phyloP scores from a whole-genome alignment of 345 rosid species.

The Mallotus nudiflorus region DNA sequence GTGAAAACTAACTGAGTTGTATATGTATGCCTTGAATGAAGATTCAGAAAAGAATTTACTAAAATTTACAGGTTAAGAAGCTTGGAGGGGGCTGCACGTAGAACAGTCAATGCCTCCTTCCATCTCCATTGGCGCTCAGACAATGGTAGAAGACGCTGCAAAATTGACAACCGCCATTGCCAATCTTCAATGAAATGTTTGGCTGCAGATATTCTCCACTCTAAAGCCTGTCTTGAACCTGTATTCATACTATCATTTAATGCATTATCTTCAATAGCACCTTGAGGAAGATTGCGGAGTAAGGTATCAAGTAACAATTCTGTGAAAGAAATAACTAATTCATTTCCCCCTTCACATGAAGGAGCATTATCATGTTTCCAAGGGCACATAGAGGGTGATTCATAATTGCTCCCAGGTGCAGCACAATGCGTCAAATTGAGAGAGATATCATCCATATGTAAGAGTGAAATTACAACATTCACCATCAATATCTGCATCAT shows the following conservation, averaged over 20 bases:
- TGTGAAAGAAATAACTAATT: constrained; percentile 72
- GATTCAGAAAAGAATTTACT: constrained; percentile 10
- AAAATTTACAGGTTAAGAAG: constrained; percentile 84
- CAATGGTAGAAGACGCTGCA: constrained; percentile 88
- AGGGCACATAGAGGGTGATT: constrained; percentile 36
- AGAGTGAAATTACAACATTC: constrained; percentile 78
- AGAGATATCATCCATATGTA: constrained; percentile 80
- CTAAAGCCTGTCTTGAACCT: constrained; percentile 75
- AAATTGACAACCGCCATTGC: constrained; percentile 92
- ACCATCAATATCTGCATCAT: constrained; percentile 87
- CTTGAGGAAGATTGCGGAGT: constrained; percentile 62
- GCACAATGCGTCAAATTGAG: constrained; percentile 56
- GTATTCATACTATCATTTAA: constrained; percentile 50
- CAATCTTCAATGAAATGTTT: constrained; percentile 85
- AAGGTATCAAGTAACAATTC: constrained; percentile 69
- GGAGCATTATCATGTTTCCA: constrained; percentile 46
- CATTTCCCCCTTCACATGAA: constrained; percentile 61
- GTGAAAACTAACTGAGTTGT: constrained; percentile 13
- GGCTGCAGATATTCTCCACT: constrained; percentile 80
- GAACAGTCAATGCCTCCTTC: constrained; percentile 87
- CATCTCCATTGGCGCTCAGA: constrained; percentile 87
- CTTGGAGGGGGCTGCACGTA: constrained; percentile 91
- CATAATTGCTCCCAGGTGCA: constrained; percentile 52
- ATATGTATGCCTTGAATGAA: background rate
- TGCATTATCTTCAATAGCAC: constrained; percentile 51